phyloP scores from a whole-genome alignment of 164 flowering plant species.

The Euptelea pleiosperma region DNA sequence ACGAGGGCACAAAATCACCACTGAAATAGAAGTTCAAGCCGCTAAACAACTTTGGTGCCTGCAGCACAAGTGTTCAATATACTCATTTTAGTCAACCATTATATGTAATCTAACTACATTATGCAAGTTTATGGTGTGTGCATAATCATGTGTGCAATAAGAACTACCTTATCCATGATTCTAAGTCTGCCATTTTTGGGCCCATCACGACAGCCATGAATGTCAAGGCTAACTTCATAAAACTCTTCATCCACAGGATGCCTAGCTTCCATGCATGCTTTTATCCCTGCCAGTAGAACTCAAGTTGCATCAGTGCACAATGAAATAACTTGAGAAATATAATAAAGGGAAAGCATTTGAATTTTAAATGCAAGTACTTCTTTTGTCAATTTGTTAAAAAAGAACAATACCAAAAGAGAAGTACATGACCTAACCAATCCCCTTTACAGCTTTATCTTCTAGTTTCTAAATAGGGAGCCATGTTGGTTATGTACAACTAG shows the following conservation, averaged over 20 bases:
- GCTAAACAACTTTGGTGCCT: constrained; percentile 55
- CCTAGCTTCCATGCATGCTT: constrained; percentile 46
- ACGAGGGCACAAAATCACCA: constrained; percentile 42
- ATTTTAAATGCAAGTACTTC: no score
- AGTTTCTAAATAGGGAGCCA: no score
- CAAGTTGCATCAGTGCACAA: constrained; percentile 2
- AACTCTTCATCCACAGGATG: constrained; percentile 48
- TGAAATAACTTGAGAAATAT: neutral
- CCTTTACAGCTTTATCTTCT: no score
- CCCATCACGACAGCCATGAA: constrained; percentile 56
- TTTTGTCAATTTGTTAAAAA: no score
- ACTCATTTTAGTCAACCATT: no score
- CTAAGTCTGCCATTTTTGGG: constrained; percentile 62
- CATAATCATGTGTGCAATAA: neutral
- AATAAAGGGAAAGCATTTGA: no score
- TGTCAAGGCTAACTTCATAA: constrained; percentile 53
- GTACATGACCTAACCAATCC: no score
- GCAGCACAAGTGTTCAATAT: constrained; percentile 12
- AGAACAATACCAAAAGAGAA: no score
- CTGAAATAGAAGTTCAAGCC: constrained; percentile 39
- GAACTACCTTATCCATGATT: constrained; percentile 37
- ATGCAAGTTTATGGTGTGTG: no score
- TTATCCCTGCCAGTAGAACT: constrained; percentile 44
- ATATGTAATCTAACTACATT: no score
- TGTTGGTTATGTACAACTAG: no score